phyloP scores from a whole-genome alignment of 129 eudicot species.

The Artemisia annua region DNA sequence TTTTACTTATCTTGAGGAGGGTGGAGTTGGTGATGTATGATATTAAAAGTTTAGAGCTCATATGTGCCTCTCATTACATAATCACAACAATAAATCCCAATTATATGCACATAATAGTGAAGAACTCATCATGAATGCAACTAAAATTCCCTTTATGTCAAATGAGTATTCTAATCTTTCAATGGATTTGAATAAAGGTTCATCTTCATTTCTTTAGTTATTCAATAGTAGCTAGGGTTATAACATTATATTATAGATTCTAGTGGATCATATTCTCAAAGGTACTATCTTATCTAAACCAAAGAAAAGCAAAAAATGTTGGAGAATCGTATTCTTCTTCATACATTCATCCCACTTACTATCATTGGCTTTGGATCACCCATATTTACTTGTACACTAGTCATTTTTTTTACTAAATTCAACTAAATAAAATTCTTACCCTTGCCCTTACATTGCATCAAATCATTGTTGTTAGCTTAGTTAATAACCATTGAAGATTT shows the following conservation, averaged over 20 bases:
- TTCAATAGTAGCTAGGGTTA: too few relatives aligned
- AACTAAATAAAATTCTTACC: too few relatives aligned
- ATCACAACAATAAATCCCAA: constrained; percentile 26
- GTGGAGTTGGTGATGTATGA: constrained; percentile 26
- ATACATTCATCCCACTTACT: neutral
- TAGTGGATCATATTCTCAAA: constrained; percentile 34
- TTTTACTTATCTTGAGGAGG: constrained; percentile 30
- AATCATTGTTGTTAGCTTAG: neutral
- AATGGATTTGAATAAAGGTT: neutral
- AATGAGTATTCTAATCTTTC: neutral
- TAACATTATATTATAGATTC: constrained; percentile 6
- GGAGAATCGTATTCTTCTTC: constrained; percentile 32
- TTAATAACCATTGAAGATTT: too few relatives aligned
- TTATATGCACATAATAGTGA: constrained; percentile 21
- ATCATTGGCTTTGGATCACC: neutral
- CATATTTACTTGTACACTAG: constrained; percentile 6
- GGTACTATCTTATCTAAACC: constrained; percentile 31
- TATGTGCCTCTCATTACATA: constrained; percentile 33
- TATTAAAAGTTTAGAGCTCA: constrained; percentile 22
- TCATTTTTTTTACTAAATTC: too few relatives aligned
- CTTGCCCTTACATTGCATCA: neutral
- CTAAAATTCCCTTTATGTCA: constrained; percentile 17
- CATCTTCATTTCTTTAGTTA: too few relatives aligned
- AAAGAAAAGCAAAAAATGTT: constrained; percentile 7
- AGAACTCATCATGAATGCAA: constrained; percentile 29